These are phyloP conservation scores for Coemansia sp. DNA, from an alignment of 192 early-diverging fungal genomes.

Conservation along the genomic window DNA sequence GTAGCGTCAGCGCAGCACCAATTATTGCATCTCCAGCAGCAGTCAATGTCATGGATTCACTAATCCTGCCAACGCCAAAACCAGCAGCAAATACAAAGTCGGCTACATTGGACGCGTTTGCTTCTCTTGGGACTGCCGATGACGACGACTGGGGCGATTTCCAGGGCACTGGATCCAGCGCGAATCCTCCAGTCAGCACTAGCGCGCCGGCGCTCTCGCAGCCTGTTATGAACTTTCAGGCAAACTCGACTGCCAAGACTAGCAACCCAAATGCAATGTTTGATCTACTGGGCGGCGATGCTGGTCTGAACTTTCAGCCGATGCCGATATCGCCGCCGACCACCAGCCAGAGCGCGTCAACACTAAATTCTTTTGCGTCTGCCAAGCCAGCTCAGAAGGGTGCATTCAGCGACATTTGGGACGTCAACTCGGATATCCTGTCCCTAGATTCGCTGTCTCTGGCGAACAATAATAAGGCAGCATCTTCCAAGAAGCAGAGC, in stretches of 20 bases:
- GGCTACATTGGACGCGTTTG: slow-evolving; percentile 1
- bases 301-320: slow-evolving; percentile 26
- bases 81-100: slow-evolving; percentile 22
- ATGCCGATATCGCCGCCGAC: slow-evolving; percentile 20
- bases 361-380: not conserved
- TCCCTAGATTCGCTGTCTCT: slow-evolving; percentile 71
- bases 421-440: slow-evolving; percentile 63
- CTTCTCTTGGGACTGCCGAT: slow-evolving; percentile 18
- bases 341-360: slow-evolving; percentile 9
- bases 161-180: slow-evolving; percentile 27
- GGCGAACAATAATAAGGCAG: slow-evolving; percentile 43
- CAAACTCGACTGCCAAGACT: slow-evolving; percentile 7
- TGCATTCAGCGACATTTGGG: slow-evolving; percentile 67
- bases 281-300: slow-evolving; percentile 35
- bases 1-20: slow-evolving; percentile 17
- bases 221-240: slow-evolving; percentile 8
- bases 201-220: slow-evolving; percentile 17
- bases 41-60: slow-evolving; percentile 12
- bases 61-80: slow-evolving; percentile 1
- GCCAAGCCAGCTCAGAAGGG: slow-evolving; percentile 18
- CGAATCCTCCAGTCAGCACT: slow-evolving; percentile 1
- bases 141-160: slow-evolving; percentile 85
- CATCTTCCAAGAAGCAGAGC: slow-evolving; percentile 3
- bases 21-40: slow-evolving; percentile 17
- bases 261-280: slow-evolving; percentile 4